These are phyloP conservation scores for Xylariaceae sp. DNA, from an alignment of 2,329 filamentous ascomycete genomes.

Conservation along the genomic window DNA sequence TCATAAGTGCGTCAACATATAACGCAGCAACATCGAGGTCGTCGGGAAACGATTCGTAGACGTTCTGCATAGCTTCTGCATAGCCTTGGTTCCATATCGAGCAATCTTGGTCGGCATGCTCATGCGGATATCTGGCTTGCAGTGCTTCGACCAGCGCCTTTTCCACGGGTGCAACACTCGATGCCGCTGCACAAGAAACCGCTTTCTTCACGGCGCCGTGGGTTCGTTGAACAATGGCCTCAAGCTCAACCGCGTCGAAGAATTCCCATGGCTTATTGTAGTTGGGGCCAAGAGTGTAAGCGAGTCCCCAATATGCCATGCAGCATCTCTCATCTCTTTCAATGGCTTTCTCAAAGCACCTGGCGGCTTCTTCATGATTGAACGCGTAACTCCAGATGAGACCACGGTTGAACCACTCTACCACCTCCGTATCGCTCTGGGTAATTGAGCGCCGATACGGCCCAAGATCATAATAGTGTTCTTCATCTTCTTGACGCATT, in stretches of 20 bases:
- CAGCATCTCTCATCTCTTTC: conserved; percentile 49
- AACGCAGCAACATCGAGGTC: conserved; percentile 62
- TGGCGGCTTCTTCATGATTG: conserved; percentile 68
- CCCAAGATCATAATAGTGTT: conserved; percentile 60
- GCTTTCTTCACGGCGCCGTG: conserved; percentile 44
- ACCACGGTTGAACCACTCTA: conserved; percentile 68
- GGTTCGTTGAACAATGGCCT: conserved; percentile 45
- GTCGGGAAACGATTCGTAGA: conserved; percentile 48
- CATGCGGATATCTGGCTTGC: conserved; percentile 55
- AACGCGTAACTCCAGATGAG: conserved; percentile 73
- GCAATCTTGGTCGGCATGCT: conserved; percentile 45
- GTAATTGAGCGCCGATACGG: conserved; percentile 51
- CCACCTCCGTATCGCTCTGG: conserved; percentile 47
- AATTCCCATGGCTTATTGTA: conserved; percentile 73
- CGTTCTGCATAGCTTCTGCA: conserved; percentile 56
- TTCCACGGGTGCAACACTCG: conserved; percentile 48
- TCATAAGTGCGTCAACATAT: conserved; percentile 64
- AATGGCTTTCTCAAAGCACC: conserved; percentile 61
- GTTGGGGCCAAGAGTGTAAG: conserved; percentile 70
- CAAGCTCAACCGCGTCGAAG: conserved; percentile 61
- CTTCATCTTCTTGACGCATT: conserved; percentile 9
- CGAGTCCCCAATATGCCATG: conserved; percentile 67
- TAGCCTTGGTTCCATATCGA: conserved; percentile 55
- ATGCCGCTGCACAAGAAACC: conserved; percentile 27
- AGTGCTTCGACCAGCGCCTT: conserved; percentile 61